A percentile compares a stretch with the other conserved stretches of the same genome.
These are phyloP conservation scores for Murraya koenigii DNA, from an alignment of 345 rosid species.

Conservation along the genomic window DNA sequence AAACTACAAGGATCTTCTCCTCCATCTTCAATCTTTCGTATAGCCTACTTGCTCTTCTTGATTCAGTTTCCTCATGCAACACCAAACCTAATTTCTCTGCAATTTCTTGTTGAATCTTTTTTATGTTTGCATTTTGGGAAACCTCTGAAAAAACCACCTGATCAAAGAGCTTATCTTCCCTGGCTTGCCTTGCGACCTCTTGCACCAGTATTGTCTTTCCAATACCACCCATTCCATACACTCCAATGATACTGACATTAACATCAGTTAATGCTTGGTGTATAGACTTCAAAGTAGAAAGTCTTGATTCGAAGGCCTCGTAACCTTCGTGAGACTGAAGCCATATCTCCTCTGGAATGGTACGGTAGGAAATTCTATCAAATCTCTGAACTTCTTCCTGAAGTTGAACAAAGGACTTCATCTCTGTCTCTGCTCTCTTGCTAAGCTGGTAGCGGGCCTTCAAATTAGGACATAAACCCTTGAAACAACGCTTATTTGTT, in stretches of 20 bases:
- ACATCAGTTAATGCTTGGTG: neutral
- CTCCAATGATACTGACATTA: conserved; percentile 15
- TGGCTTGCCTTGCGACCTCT: conserved; percentile 6
- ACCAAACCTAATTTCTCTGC: neutral
- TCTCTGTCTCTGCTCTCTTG: conserved; percentile 14
- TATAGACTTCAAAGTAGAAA: neutral
- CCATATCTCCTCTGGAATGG: conserved; percentile 4
- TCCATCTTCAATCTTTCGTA: neutral
- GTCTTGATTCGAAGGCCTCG: conserved; percentile 21
- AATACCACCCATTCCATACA: conserved; percentile 16
- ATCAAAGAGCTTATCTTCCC: conserved; percentile 13
- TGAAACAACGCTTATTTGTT: neutral
- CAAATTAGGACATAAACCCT: conserved; percentile 4
- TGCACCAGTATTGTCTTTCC: conserved; percentile 22
- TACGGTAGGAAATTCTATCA: neutral
- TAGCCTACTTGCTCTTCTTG: neutral
- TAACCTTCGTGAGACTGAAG: neutral
- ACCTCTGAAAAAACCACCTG: conserved; percentile 1
- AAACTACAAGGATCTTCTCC: neutral
- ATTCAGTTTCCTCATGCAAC: neutral
- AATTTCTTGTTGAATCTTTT: neutral
- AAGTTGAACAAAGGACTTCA: neutral
- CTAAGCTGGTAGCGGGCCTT: neutral
- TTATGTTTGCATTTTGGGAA: neutral
- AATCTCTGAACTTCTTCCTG: neutral